Conservation (phyloP, 768 basidiomycete genomes). For the Agrocybe pediades region DNA sequence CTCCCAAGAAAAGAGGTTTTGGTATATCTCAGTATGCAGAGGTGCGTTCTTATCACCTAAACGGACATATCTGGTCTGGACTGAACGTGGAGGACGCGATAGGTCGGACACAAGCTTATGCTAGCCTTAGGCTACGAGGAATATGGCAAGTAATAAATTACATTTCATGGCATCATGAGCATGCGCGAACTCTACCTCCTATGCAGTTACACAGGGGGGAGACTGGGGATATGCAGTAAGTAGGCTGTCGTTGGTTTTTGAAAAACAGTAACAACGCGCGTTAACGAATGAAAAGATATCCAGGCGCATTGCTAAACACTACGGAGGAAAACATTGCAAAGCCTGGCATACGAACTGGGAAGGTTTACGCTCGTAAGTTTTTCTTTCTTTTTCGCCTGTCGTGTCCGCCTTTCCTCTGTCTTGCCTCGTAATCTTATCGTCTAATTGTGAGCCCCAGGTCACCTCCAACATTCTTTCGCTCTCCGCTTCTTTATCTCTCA, state of each 20-base stretch:
- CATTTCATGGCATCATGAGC: background rate
- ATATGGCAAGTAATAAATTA: constrained; percentile 34
- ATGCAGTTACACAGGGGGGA: constrained; percentile 44
- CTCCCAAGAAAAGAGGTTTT: constrained; percentile 54
- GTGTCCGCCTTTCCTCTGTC: too few species aligned
- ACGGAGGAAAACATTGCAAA: constrained; percentile 39
- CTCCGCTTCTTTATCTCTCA: constrained; percentile 23
- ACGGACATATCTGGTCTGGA: constrained; percentile 42
- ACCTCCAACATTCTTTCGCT: constrained; percentile 19
- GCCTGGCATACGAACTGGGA: constrained; percentile 49
- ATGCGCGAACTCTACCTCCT: background rate
- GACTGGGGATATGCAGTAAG: constrained; percentile 44
- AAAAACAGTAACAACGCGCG: background rate
- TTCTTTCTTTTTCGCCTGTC: constrained; percentile 24
- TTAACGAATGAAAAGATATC: background rate
- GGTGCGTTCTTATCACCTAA: constrained; percentile 37
- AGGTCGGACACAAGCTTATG: constrained; percentile 45
- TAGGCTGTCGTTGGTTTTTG: background rate
- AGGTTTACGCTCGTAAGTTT: too few species aligned
- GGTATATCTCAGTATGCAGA: constrained; percentile 43
- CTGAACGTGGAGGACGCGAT: constrained; percentile 35
- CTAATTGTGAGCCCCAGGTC: background rate
- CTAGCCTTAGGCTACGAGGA: constrained; percentile 46
- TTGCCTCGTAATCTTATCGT: background rate
- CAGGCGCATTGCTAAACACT: constrained; percentile 5